Base-by-base conservation (phyloP, 1,139 yeast species). In the Pichia sp. region DNA sequence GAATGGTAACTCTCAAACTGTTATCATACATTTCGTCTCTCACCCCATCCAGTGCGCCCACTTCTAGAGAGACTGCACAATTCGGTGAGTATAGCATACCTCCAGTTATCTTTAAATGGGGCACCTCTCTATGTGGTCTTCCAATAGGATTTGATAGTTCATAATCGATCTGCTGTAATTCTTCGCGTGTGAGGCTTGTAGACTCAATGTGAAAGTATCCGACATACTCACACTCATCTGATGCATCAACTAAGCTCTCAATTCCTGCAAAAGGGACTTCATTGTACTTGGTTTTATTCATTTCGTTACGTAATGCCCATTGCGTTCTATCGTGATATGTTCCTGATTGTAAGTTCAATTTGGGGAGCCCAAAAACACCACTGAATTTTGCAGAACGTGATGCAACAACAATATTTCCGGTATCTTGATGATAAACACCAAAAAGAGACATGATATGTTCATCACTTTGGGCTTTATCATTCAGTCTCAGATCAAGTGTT, bases 51-150 rank as follows among this genome's bases (percentile, higher is more conserved):
- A 73, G 62, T 4, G 55, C 50, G 19, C 62, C 62, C 12, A 72
- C 48, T 3, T 63, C 56, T 10, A 84, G 45, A 1, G 70, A 56
- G 3, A 80, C 54, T 0, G 88, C 94, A 62, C 97, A 88, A 54
- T 88, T 95, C 0, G 96, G 96, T 0, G 96, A 85, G 51, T 83
- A 87, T 15, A 85, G 44, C 18, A 84, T 46, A 6, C 81, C 84
- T 9, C 69, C 60, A 7, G 69, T 57, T 11, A 86, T 52, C 24
- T 61, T 62, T 14, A 88, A 49, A 2, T 59, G 53, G 0, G 96
- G 96, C 2, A 79, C 55, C 0, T 53, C 42, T 6, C 72, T 67
- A 13, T 79, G 69, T 2, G 96, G 96, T 40, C 81, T 64, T 1
- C 96, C 96, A 24, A 71, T 55, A 0, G 96, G 96, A 46, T 69